Evolutionary conservation across 2,329 filamentous ascomycete genomes (phyloP), one percentile per base, ranked within the genome.

Genomic region (Xylariaceae sp.): DNA sequence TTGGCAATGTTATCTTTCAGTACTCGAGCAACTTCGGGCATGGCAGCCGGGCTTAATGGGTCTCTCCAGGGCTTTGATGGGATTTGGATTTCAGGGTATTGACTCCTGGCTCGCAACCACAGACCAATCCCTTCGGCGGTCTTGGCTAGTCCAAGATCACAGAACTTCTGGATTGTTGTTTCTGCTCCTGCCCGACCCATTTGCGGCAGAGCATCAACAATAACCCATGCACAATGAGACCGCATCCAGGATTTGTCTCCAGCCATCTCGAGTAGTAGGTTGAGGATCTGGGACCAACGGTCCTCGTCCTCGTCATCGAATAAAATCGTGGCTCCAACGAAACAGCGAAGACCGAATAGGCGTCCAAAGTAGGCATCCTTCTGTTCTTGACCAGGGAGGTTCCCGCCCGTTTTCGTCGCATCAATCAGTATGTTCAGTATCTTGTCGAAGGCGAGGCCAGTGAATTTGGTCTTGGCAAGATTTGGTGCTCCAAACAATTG

Each of bases 121-220:
- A 97, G 83, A 1, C 90, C 90, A 18, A 97, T 84, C 6, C 92
- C 93, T 67, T 97, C 93, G 0, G 91, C 87, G 0, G 91, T 93
- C 68, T 88, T 88, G 9, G 85, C 83, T 45, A 95, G 75, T 10
- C 87, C 86, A 45, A 82, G 79, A 14, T 82, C 77, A 17, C 77
- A 75, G 9, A 96, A 66, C 38, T 78, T 80, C 53, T 82, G 73
- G 34, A 95, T 73, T 0, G 87, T 84, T 22, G 76, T 71, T 62
- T 86, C 78, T 1, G 82, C 82, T 50, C 83, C 80, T 51, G 78
- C 73, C 60, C 80, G 71, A 36, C 74, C 73, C 75, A 82, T 82
- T 63, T 86, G 83, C 31, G 80, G 78, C 36, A 94, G 69, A 13
- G 87, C 84, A 64, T 90, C 84, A 42, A 88, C 86, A 22, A 97